Conservation (phyloP, 2,329 filamentous ascomycete species). For the Stylonectria norvegica region DNA sequence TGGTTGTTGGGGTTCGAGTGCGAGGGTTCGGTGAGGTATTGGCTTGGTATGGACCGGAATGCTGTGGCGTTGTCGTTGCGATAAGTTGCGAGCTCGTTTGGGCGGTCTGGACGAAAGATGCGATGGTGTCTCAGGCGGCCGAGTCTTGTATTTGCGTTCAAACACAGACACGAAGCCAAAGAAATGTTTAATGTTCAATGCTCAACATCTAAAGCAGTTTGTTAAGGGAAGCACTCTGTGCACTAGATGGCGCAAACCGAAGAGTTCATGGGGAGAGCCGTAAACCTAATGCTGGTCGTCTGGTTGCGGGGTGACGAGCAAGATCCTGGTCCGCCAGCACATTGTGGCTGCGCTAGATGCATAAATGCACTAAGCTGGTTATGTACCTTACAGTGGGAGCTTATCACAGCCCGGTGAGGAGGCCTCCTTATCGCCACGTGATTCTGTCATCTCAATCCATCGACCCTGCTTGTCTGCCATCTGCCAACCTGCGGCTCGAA, state of each 20-base stretch:
- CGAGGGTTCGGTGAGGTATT: not conserved
- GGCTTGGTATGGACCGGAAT: constrained; percentile 7
- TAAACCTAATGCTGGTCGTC: constrained; percentile 4
- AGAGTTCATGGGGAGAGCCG: constrained; percentile 3
- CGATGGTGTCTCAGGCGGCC: constrained; percentile 3
- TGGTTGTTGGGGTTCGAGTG: constrained; percentile 6
- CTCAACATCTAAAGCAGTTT: too few relatives aligned
- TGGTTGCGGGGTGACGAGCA: constrained; percentile 15
- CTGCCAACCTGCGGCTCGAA: too few relatives aligned
- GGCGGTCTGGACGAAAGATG: not conserved
- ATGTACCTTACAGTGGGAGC: too few relatives aligned
- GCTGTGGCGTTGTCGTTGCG: constrained; percentile 6
- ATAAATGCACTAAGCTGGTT: too few relatives aligned
- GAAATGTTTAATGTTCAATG: too few relatives aligned
- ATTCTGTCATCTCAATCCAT: too few relatives aligned
- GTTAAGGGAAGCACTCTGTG: not conserved
- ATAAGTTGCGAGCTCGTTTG: not conserved
- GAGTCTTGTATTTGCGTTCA: constrained; percentile 4
- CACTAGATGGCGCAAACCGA: not conserved
- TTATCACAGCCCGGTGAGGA: too few relatives aligned
- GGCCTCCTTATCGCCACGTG: too few relatives aligned
- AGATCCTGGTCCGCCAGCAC: constrained; percentile 8
- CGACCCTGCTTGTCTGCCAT: too few relatives aligned
- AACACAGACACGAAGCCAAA: too few relatives aligned
- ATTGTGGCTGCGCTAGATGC: constrained; percentile 1